phyloP scores from a whole-genome alignment of 495 filamentous ascomycete species.

The Saxispiralis lemnorum region DNA sequence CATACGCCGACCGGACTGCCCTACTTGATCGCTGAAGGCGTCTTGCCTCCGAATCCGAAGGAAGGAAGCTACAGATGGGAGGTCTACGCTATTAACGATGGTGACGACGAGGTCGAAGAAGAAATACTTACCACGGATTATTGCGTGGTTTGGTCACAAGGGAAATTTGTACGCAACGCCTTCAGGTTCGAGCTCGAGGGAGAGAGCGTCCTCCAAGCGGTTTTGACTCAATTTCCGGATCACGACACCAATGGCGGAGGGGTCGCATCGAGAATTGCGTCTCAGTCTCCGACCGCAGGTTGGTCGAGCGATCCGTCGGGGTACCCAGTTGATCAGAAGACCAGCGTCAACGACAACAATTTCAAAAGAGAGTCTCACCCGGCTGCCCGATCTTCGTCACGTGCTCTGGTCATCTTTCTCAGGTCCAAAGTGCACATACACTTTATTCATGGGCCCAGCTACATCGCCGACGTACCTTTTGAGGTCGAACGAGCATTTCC shows the following conservation, averaged over 20 bases:
- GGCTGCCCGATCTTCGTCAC: slow-evolving; percentile 20
- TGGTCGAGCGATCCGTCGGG: too few species aligned
- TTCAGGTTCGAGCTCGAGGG: slow-evolving; percentile 78
- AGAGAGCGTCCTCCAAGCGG: slow-evolving; percentile 63
- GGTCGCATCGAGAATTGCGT: too few species aligned
- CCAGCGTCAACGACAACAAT: too few species aligned
- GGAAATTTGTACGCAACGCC: slow-evolving; percentile 65
- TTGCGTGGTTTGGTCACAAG: slow-evolving; percentile 82
- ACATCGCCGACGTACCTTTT: slow-evolving; percentile 85
- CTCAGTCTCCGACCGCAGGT: too few species aligned
- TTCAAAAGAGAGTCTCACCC: too few species aligned
- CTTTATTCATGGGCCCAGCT: slow-evolving; percentile 72
- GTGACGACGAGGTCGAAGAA: slow-evolving; percentile 31
- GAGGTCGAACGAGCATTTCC: slow-evolving; percentile 78
- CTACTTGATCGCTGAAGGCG: slow-evolving; percentile 65
- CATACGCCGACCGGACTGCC: slow-evolving; percentile 68
- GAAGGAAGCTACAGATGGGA: slow-evolving; percentile 58
- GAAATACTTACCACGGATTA: slow-evolving; percentile 70
- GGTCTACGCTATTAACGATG: slow-evolving; percentile 30
- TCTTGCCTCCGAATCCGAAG: slow-evolving; percentile 53
- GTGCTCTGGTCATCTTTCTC: slow-evolving; percentile 76
- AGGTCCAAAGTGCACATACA: slow-evolving; percentile 86
- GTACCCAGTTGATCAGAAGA: too few species aligned
- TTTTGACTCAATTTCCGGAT: slow-evolving; percentile 55
- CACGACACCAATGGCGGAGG: background rate